Evolutionary conservation across 1,284 basidiomycete genomes (phyloP).

Genomic region (Austroboletus niveus): DNA sequence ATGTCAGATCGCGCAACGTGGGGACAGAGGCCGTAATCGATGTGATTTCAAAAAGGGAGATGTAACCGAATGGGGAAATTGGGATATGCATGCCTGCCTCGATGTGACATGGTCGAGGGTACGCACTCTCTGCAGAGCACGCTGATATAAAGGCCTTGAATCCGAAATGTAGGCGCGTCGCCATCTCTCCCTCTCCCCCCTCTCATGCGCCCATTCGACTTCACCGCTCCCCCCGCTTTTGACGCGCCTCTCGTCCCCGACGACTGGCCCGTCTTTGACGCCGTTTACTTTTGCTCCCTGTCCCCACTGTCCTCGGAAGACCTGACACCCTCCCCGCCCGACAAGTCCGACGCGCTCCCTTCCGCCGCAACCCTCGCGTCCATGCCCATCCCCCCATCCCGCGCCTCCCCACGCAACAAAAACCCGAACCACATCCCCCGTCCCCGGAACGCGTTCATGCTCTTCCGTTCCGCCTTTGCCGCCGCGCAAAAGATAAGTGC

Average conservation of each 20-base stretch:
- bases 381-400: slow-evolving; percentile 31
- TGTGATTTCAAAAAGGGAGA: slow-evolving; percentile 32
- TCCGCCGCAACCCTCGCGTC: slow-evolving; percentile 20
- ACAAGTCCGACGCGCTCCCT: slow-evolving; percentile 8
- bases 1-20: background rate
- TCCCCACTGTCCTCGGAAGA: slow-evolving; percentile 9
- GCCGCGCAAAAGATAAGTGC: slow-evolving; percentile 42
- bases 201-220: slow-evolving; percentile 15
- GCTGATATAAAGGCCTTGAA: slow-evolving; percentile 23
- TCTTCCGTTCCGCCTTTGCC: slow-evolving; percentile 75
- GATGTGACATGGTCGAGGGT: slow-evolving; percentile 29
- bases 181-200: background rate
- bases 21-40: background rate
- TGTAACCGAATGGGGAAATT: slow-evolving; percentile 10
- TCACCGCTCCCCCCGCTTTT: slow-evolving; percentile 1
- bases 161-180: slow-evolving; percentile 1
- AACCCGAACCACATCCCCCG: slow-evolving; percentile 54
- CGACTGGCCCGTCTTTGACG: slow-evolving; percentile 29
- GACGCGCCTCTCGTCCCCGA: slow-evolving; percentile 20
- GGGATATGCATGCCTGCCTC: slow-evolving; percentile 1
- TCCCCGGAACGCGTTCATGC: slow-evolving; percentile 82
- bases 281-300: slow-evolving; percentile 11
- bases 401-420: slow-evolving; percentile 29
- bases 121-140: background rate
- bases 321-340: slow-evolving; percentile 12